A percentile compares a stretch with the other conserved stretches of the same genome.
phyloP scores from a whole-genome alignment of 169 alveolate species.

The Plasmodium gonderi region DNA sequence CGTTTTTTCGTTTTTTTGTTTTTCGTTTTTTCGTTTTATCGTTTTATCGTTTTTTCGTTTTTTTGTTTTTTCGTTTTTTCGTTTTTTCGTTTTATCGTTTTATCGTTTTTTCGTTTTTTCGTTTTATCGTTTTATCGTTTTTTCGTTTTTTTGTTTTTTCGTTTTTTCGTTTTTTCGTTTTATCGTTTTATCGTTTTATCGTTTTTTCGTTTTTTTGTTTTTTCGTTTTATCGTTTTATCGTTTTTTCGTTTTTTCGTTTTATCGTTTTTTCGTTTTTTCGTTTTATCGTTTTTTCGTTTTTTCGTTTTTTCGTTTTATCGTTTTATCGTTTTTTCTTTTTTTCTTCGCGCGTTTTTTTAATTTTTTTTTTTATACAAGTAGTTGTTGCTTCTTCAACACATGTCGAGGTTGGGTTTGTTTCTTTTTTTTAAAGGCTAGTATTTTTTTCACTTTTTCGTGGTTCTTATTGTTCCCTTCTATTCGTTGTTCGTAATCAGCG shows the following conservation, averaged over 20 bases:
- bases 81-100: no score
- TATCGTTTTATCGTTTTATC: neutral
- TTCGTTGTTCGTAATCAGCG: neutral
- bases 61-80: no score
- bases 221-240: neutral
- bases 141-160: slow-evolving; percentile 1
- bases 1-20: no score
- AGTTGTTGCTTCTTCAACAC: neutral
- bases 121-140: neutral
- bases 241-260: neutral
- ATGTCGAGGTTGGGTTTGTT: neutral
- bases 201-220: no score
- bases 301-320: neutral
- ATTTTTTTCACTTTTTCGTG: neutral
- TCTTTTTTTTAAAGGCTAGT: neutral
- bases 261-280: no score
- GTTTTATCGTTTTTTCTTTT: neutral
- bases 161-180: neutral
- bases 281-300: neutral
- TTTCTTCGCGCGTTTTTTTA: neutral
- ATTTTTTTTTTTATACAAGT: neutral
- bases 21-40: neutral
- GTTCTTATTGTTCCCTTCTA: neutral
- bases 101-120: neutral
- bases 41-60: neutral